Evolutionary conservation across 1,139 yeast genomes (phyloP).

Genomic region (Sugiyamaella paludigena): DNA sequence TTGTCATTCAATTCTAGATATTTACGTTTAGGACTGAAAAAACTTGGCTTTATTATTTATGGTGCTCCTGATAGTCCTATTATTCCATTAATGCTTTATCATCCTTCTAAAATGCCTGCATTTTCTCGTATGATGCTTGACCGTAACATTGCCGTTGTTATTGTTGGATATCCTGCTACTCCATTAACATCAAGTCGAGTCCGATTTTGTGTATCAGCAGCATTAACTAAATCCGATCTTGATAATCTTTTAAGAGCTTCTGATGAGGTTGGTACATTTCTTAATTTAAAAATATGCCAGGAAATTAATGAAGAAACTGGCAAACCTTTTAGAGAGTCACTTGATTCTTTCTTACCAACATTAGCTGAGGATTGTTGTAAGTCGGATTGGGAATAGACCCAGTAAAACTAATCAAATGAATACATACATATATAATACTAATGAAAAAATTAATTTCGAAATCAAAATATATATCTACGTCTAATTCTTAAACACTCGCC

Average conservation of each 20-base stretch:
- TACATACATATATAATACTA: too few species aligned
- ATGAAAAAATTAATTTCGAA: too few species aligned
- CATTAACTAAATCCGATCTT: conserved; percentile 89
- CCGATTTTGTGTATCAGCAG: conserved; percentile 87
- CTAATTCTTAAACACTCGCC: too few species aligned
- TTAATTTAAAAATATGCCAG: conserved; percentile 67
- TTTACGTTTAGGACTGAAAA: conserved; percentile 82
- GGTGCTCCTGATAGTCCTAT: conserved; percentile 98
- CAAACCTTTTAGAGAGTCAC: conserved; percentile 68
- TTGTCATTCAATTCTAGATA: conserved; percentile 95
- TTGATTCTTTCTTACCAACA: conserved; percentile 70
- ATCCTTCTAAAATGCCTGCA: conserved; percentile 94
- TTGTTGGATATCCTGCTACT: conserved; percentile 97
- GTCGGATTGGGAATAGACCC: conserved; percentile 7
- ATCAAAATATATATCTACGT: too few species aligned
- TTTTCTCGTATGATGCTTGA: conserved; percentile 78
- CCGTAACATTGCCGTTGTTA: conserved; percentile 85
- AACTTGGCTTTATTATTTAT: conserved; percentile 87
- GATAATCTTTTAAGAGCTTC: conserved; percentile 73
- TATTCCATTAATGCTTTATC: conserved; percentile 78
- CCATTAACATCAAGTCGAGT: conserved; percentile 88
- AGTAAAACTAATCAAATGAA: too few species aligned
- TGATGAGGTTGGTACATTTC: conserved; percentile 74
- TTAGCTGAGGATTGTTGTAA: conserved; percentile 57
- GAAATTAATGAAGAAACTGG: conserved; percentile 34